phyloP scores from a whole-genome alignment of 2,329 filamentous ascomycete species.

The Trichoderma koningii region DNA sequence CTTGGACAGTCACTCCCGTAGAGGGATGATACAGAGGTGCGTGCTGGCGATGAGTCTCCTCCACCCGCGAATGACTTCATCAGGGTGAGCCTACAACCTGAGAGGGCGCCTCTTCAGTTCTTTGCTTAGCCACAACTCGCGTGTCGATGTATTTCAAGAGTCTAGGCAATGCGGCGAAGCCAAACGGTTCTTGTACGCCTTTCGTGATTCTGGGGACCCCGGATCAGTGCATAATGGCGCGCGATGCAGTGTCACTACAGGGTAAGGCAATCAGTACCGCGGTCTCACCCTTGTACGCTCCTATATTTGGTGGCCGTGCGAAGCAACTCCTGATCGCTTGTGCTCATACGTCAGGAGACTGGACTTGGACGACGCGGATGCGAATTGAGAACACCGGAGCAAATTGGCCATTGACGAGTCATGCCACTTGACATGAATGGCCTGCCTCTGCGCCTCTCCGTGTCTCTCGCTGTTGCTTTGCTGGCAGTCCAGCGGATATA shows the following conservation, averaged over 20 bases:
- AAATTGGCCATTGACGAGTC: background rate
- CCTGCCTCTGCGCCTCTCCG: background rate
- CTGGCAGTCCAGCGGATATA: constrained; percentile 4
- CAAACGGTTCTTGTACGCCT: too few species aligned
- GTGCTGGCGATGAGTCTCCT: background rate
- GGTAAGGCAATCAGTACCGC: background rate
- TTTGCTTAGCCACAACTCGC: too few species aligned
- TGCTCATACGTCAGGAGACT: too few species aligned
- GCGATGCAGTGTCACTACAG: background rate
- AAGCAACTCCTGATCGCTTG: background rate
- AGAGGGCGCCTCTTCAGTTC: too few species aligned
- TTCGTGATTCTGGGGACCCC: too few species aligned
- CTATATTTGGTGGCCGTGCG: background rate
- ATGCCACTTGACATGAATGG: background rate
- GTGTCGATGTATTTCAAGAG: too few species aligned
- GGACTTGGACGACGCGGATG: background rate
- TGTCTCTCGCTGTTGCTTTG: background rate
- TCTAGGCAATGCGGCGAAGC: background rate
- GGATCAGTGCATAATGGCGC: too few species aligned
- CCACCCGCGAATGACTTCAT: constrained; percentile 5
- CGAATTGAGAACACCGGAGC: background rate
- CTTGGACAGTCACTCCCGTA: too few species aligned
- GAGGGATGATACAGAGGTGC: background rate
- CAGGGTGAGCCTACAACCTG: too few species aligned
- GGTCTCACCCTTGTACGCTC: background rate